Conservation (phyloP, 192 early-diverging fungal genomes). For the Coemansia pectinata region DNA sequence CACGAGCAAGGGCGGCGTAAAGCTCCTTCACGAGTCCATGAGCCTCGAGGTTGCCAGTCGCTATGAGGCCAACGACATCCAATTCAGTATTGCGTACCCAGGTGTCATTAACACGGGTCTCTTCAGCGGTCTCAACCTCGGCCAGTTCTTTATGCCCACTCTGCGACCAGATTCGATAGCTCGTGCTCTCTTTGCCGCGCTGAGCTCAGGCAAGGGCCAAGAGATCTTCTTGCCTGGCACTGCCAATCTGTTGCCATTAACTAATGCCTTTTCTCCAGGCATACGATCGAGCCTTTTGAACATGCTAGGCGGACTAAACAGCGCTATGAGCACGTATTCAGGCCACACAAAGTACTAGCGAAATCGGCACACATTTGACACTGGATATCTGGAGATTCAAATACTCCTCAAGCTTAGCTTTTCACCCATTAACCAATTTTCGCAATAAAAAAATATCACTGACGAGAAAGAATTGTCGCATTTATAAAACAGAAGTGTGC, state of each 20-base stretch:
- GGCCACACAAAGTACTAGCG: constrained; percentile 43
- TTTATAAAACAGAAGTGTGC: neutral
- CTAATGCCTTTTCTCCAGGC: constrained; percentile 19
- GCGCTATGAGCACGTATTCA: constrained; percentile 34
- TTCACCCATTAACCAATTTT: neutral
- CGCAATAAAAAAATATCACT: neutral
- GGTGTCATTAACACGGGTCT: constrained; percentile 73
- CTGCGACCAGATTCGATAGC: constrained; percentile 64
- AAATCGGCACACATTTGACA: neutral
- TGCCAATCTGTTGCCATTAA: constrained; percentile 16
- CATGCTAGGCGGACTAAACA: constrained; percentile 18
- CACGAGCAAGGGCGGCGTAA: constrained; percentile 76
- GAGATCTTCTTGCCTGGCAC: constrained; percentile 51
- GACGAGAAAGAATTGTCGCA: neutral
- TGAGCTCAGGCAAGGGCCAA: constrained; percentile 56
- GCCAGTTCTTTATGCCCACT: constrained; percentile 65
- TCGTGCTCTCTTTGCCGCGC: constrained; percentile 57
- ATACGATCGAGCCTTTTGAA: constrained; percentile 22
- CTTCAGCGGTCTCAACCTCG: constrained; percentile 65
- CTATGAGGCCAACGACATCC: constrained; percentile 64
- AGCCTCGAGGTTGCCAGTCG: constrained; percentile 69
- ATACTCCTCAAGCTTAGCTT: too few relatives aligned
- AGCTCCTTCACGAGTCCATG: constrained; percentile 70
- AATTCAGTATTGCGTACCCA: constrained; percentile 69
- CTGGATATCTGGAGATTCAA: neutral